Percentiles rank a stretch among this genome's conserved stretches.
These are phyloP conservation scores for Maudiozyma barnettii DNA, from an alignment of 805 yeast species.

Conservation along the genomic window DNA sequence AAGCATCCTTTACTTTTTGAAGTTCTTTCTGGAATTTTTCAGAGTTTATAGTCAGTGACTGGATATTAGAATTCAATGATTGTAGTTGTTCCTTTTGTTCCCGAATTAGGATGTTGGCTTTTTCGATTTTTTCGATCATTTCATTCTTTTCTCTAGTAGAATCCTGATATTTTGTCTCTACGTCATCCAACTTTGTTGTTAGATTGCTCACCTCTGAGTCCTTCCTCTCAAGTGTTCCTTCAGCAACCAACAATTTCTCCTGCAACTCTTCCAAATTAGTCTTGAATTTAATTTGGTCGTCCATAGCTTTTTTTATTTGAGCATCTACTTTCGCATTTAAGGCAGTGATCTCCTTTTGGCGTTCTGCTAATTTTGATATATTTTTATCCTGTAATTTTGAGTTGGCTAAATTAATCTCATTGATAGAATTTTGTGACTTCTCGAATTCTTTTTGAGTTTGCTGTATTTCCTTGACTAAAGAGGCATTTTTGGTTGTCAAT, in stretches of 20 bases:
- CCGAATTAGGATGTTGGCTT: neutral
- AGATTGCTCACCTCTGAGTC: neutral
- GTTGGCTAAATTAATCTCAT: neutral
- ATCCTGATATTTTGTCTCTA: neutral
- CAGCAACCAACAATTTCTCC: neutral
- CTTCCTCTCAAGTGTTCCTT: neutral
- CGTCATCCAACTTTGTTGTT: neutral
- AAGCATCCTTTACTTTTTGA: neutral
- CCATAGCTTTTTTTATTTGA: neutral
- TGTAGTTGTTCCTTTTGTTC: neutral
- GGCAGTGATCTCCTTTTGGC: neutral
- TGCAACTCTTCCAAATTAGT: neutral
- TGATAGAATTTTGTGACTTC: neutral
- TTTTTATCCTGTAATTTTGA: neutral
- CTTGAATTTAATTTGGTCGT: neutral
- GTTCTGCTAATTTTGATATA: neutral
- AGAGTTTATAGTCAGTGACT: neutral
- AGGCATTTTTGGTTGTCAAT: no score
- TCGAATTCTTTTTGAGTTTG: no score
- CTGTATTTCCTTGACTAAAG: no score
- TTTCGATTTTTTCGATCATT: neutral
- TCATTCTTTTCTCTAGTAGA: neutral
- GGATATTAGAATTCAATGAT: neutral
- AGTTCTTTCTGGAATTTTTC: neutral
- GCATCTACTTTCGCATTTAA: neutral